Percentiles rank a stretch among this genome's conserved stretches.
These are phyloP conservation scores for Pyricularia pennisetigena DNA, from an alignment of 2,329 filamentous ascomycete species.

Conservation along the genomic window DNA sequence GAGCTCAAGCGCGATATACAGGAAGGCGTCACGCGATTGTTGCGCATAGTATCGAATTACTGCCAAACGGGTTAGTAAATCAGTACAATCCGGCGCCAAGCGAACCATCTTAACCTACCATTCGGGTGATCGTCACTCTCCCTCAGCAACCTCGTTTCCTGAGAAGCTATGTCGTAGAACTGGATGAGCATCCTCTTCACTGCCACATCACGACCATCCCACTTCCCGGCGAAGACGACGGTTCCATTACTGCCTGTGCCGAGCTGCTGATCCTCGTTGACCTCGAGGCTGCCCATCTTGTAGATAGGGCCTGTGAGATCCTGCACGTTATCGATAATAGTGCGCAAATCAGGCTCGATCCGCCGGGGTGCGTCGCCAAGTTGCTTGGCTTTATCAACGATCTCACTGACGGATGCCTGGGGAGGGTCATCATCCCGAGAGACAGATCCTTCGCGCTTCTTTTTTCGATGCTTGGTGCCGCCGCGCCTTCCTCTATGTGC, in stretches of 20 bases:
- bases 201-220: constrained; percentile 85
- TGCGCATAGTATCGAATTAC: constrained; percentile 96
- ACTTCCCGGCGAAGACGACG: constrained; percentile 87
- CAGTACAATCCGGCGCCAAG: neutral
- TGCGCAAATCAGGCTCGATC: constrained; percentile 53
- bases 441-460: constrained; percentile 40
- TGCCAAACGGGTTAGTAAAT: constrained; percentile 15
- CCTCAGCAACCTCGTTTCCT: constrained; percentile 81
- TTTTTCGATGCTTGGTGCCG: constrained; percentile 56
- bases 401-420: constrained; percentile 47
- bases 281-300: constrained; percentile 53
- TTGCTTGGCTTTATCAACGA: constrained; percentile 48
- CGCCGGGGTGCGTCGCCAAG: constrained; percentile 38
- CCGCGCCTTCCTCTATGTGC: constrained; percentile 62
- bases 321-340: constrained; percentile 45
- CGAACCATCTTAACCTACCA: constrained; percentile 28
- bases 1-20: constrained; percentile 92
- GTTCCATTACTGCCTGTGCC: constrained; percentile 93
- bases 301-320: constrained; percentile 50
- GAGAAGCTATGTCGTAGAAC: constrained; percentile 90
- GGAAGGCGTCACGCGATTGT: constrained; percentile 76
- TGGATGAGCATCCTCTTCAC: constrained; percentile 96
- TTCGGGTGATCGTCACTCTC: constrained; percentile 95
- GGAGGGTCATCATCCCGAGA: constrained; percentile 36
- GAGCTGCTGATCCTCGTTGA: constrained; percentile 52